Conservation (phyloP, 2,329 filamentous ascomycete genomes). For the Pseudogymnoascus verrucosus region DNA sequence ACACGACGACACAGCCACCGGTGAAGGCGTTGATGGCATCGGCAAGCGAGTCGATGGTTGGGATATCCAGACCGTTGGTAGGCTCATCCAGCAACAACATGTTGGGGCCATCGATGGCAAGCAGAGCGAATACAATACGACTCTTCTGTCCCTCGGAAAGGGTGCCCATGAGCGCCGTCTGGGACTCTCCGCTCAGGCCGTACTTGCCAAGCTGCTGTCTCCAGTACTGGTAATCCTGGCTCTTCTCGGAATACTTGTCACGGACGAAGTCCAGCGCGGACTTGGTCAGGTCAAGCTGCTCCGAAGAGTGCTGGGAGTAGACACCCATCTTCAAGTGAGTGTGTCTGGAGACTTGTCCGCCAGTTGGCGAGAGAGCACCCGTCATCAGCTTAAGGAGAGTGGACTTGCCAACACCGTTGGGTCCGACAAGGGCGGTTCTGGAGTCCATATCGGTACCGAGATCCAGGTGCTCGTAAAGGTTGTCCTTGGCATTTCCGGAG, state of each 20-base stretch:
- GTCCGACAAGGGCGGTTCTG: slow-evolving; percentile 89
- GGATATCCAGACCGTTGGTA: slow-evolving; percentile 98
- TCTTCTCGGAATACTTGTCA: slow-evolving; percentile 83
- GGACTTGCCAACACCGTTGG: slow-evolving; percentile 98
- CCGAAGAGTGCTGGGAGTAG: slow-evolving; percentile 97
- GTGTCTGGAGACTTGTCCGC: slow-evolving; percentile 77
- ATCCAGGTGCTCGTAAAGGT: slow-evolving; percentile 92
- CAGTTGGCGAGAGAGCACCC: slow-evolving; percentile 79
- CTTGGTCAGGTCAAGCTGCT: slow-evolving; percentile 97
- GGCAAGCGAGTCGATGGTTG: slow-evolving; percentile 93
- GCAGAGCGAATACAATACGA: slow-evolving; percentile 91
- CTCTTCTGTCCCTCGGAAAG: slow-evolving; percentile 96
- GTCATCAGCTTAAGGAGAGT: slow-evolving; percentile 95
- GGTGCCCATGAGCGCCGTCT: slow-evolving; percentile 96
- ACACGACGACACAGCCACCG: slow-evolving; percentile 95
- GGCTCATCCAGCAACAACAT: slow-evolving; percentile 98
- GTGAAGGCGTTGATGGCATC: slow-evolving; percentile 95
- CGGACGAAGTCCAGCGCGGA: slow-evolving; percentile 95
- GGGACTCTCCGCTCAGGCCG: slow-evolving; percentile 83
- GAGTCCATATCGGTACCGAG: slow-evolving; percentile 99
- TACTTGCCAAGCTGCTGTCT: slow-evolving; percentile 93
- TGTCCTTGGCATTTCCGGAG: slow-evolving; percentile 80
- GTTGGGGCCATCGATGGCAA: slow-evolving; percentile 87
- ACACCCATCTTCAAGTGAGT: slow-evolving; percentile 97
- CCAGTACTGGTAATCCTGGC: slow-evolving; percentile 99